phyloP scores from a whole-genome alignment of 1,284 basidiomycete species.

The Butyriboletus regius region DNA sequence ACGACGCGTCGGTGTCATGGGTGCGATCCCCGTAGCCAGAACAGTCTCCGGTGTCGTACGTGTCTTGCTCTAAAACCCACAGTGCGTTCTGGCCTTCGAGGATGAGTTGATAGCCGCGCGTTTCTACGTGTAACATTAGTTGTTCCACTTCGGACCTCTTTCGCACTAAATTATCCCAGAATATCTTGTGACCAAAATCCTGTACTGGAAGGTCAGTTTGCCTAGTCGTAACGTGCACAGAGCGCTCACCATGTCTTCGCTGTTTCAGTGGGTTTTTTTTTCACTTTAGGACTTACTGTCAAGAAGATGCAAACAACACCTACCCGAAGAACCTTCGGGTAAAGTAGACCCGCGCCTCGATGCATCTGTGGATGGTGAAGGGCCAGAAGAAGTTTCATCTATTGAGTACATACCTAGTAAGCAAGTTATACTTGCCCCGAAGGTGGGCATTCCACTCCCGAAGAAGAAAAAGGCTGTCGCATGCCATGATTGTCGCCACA shows the following conservation, averaged over 20 bases:
- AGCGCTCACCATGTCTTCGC: slow-evolving; percentile 20
- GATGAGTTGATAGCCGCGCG: slow-evolving; percentile 31
- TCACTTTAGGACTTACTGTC: background rate
- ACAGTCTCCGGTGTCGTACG: slow-evolving; percentile 18
- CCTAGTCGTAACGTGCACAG: background rate
- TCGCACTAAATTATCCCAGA: slow-evolving; percentile 30
- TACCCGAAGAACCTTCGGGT: slow-evolving; percentile 36
- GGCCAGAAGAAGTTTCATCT: background rate
- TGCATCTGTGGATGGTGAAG: slow-evolving; percentile 25
- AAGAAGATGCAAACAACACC: slow-evolving; percentile 4
- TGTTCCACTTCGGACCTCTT: slow-evolving; percentile 27
- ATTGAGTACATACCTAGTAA: slow-evolving; percentile 25
- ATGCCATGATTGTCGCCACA: slow-evolving; percentile 19
- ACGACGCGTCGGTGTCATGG: slow-evolving; percentile 1
- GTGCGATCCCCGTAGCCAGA: slow-evolving; percentile 19
- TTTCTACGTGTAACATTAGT: slow-evolving; percentile 28
- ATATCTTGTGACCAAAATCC: slow-evolving; percentile 35
- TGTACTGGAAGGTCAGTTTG: slow-evolving; percentile 7
- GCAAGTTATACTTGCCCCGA: slow-evolving; percentile 27
- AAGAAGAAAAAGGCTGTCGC: slow-evolving; percentile 25
- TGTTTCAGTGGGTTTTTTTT: slow-evolving; percentile 2
- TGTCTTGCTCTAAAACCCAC: slow-evolving; percentile 30
- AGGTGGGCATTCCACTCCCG: slow-evolving; percentile 29
- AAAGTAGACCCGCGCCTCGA: slow-evolving; percentile 33
- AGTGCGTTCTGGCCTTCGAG: slow-evolving; percentile 29